Conservation (phyloP, 345 rosid species). For the Lumnitzera racemosa region DNA sequence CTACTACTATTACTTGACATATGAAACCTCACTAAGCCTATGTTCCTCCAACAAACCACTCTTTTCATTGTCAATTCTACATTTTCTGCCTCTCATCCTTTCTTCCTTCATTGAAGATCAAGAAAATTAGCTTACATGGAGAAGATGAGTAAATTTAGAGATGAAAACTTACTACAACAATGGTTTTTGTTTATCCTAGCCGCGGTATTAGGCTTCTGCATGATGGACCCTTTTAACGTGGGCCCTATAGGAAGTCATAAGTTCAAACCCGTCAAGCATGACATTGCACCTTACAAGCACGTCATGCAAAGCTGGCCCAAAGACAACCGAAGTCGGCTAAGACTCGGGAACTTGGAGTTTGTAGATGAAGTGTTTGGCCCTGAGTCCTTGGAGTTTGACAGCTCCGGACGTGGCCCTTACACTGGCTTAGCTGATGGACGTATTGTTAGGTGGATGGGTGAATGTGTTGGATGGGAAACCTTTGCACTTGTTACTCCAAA, state of each 20-base stretch:
- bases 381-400: slow-evolving; percentile 86
- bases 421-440: slow-evolving; percentile 88
- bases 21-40: slow-evolving; percentile 5
- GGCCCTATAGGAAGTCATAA: slow-evolving; percentile 70
- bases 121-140: slow-evolving; percentile 26
- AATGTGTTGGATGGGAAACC: slow-evolving; percentile 74
- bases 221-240: slow-evolving; percentile 63
- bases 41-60: not conserved
- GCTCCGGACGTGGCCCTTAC: slow-evolving; percentile 78
- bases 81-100: not conserved
- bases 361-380: slow-evolving; percentile 76
- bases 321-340: slow-evolving; percentile 60
- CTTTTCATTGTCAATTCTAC: not conserved
- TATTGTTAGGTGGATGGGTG: slow-evolving; percentile 95
- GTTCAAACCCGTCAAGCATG: slow-evolving; percentile 80
- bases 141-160: slow-evolving; percentile 29
- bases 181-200: slow-evolving; percentile 39
- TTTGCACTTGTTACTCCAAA: slow-evolving; percentile 65
- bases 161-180: slow-evolving; percentile 39
- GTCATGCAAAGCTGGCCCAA: slow-evolving; percentile 85
- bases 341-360: slow-evolving; percentile 66
- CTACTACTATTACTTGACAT: not conserved
- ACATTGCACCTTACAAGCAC: slow-evolving; percentile 76
- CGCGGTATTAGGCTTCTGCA: slow-evolving; percentile 46
- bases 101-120: no score